These are phyloP conservation scores for Allium fistulosum DNA, from an alignment of 106 monocot species.

Conservation along the genomic window DNA sequence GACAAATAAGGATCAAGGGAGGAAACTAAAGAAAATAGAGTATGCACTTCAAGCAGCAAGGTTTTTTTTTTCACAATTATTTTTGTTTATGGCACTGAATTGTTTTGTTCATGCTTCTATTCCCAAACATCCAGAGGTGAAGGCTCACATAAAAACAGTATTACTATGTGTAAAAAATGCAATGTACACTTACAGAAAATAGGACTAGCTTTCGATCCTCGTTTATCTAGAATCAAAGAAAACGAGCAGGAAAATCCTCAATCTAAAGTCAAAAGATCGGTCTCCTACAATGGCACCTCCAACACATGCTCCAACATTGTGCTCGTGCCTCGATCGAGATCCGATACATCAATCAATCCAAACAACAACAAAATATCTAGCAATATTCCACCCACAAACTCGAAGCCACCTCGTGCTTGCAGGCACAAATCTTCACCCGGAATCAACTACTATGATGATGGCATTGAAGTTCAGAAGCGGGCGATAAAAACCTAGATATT, in stretches of 20 bases:
- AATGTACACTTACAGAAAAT: constrained; percentile 54
- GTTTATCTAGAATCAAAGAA: constrained; percentile 15
- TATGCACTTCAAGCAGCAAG: too few relatives aligned
- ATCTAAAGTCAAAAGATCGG: not conserved
- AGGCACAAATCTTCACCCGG: not conserved
- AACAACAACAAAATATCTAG: constrained; percentile 6
- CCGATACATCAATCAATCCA: constrained; percentile 1
- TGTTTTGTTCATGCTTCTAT: too few relatives aligned
- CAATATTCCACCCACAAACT: constrained; percentile 32
- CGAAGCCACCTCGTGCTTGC: not conserved
- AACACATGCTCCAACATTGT: not conserved
- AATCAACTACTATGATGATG: not conserved
- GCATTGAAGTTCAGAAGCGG: constrained; percentile 15
- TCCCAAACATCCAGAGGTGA: too few relatives aligned
- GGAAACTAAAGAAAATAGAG: too few relatives aligned
- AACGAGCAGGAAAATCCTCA: too few relatives aligned
- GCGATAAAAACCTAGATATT: constrained; percentile 70
- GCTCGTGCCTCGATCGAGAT: constrained; percentile 1
- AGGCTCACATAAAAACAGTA: too few relatives aligned
- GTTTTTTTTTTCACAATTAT: too few relatives aligned
- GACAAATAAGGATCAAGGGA: too few relatives aligned
- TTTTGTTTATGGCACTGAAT: too few relatives aligned
- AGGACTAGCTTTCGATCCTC: constrained; percentile 49
- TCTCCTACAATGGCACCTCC: not conserved
- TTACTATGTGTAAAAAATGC: too few relatives aligned